Base-by-base conservation (phyloP, 441 rosid genomes). In the Dalechampia spathulata region DNA sequence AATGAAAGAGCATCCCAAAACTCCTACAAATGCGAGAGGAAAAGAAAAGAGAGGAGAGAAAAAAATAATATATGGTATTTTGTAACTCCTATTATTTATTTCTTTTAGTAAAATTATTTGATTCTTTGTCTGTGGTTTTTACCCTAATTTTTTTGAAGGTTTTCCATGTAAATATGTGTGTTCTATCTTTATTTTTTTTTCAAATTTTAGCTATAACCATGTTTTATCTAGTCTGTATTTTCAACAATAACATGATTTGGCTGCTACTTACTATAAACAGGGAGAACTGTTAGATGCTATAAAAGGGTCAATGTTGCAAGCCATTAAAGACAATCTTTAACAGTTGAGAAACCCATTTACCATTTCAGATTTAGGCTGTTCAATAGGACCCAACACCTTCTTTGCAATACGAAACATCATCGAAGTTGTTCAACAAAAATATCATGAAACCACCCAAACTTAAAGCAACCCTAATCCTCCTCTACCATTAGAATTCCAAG, bases 401-500 rank as follows among this genome's bases (percentile, higher is more conserved):
- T 11, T 43, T 14, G 42, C 49, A 40, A 40, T 20, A 15, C 17
- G 50, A n/a, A 51, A 40, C 56, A 25, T 60, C 2, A 40, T 60
- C 3, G 37, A 26, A 49, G 49, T 58, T 30, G 55, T 61, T 3
- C 36, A 61, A 5, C 20, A 12, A 13, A 61, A 61, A 22, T 34
- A 52, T 19, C 51, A 32, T n/a, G n/a, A n/a, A n/a, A n/a, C 34
- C 8, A 12, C 9, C 28, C 28, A 46, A 34, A 6, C 7, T 5
- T 27, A 13, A 28, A 43, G 25, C 4, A 30, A 8, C 34, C n/a
- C n/a, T n/a, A n/a, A n/a, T n/a, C n/a, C n/a, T 16, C 16, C 49
- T 43, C 13, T 20, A 26, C 43, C 41, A 13, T 32, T 62, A 1
- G 69, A 72, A 43, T 75, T 52, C 43, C 60, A 57, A 27, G 67